These are phyloP conservation scores for Diplodia seriata DNA, from an alignment of 2,329 filamentous ascomycete species.

Conservation along the genomic window DNA sequence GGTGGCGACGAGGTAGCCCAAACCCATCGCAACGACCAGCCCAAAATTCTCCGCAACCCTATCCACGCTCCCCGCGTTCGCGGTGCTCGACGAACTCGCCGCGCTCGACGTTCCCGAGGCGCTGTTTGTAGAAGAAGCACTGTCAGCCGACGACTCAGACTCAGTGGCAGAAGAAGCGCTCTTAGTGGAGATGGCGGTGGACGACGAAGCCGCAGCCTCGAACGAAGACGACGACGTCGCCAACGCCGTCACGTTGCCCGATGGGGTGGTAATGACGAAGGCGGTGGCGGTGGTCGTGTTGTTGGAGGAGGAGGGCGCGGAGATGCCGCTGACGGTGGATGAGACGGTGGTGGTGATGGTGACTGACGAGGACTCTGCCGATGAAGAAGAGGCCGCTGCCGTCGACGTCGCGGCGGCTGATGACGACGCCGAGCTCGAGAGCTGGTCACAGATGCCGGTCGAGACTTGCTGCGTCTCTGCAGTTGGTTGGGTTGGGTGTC, in stretches of 20 bases:
- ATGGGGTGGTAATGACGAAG: conserved; percentile 5
- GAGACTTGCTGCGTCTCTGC: conserved; percentile 36
- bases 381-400: conserved; percentile 8
- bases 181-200: background rate
- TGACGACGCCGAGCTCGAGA: conserved; percentile 35
- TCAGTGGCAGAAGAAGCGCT: conserved; percentile 17
- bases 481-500: background rate
- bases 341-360: background rate
- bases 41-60: background rate
- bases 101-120: conserved; percentile 20
- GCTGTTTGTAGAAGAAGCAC: conserved; percentile 24
- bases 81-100: conserved; percentile 12
- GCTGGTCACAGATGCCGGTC: conserved; percentile 39
- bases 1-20: background rate
- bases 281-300: background rate
- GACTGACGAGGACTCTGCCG: conserved; percentile 29
- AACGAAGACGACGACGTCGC: background rate
- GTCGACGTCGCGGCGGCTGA: conserved; percentile 38
- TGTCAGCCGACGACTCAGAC: conserved; percentile 26
- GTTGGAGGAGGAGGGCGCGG: conserved; percentile 15
- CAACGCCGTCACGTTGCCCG: conserved; percentile 1
- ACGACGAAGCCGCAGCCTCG: background rate
- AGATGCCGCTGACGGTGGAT: conserved; percentile 3
- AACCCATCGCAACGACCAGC: background rate
- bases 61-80: conserved; percentile 1